Evolutionary conservation across 2,329 filamentous ascomycete species (phyloP), one percentile per base, ranked within the genome.

Genomic region (Trichoderma gracile): DNA sequence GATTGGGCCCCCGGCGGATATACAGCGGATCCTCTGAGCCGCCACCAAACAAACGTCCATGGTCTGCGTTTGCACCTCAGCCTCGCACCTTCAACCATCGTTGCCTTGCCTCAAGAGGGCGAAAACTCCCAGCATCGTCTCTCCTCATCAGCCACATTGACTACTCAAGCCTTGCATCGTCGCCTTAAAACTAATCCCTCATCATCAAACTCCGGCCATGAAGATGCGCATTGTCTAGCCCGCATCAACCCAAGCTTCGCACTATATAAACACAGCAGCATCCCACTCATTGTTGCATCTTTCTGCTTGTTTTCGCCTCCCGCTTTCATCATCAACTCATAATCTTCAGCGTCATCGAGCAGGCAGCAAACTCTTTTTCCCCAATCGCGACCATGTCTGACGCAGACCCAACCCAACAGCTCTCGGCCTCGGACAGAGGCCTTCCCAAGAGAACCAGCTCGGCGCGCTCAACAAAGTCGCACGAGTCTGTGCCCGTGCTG

Each of bases 401-500:
- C 15, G 25, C 45, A 38, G 9, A 17, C 9, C n/a, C 59, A 30
- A 15, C 40, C 10, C 27, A 15, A 5, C 17, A 19, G 5, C 17
- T 47, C 38, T 25, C 59, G 27, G 40, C 19, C 17, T 10, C 14
- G 47, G 68, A 68, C 30, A 66, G 70, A 6, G 69, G 70, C 38
- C 71, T 67, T 21, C 66, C 79, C 66, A 69, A 72, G 56, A 79
- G 77, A 69, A 77, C 77, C 61, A 69, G 76, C 68, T 78, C 68
- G 58, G 60, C 60, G 19, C 43, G 12, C 66, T 76, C 74, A 5
- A 73, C 72, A 55, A 74, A 70, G 53, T 80, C 78, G 5, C 72
- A 75, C 67, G 71, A 73, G 57, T 80, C 78, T 10, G 71, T 80
- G 4, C 71, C 72, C 7, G 76, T 75, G 30, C 74, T 77, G 23